These are phyloP conservation scores for Coemansia sp. DNA, from an alignment of 192 early-diverging fungal genomes.

Conservation along the genomic window DNA sequence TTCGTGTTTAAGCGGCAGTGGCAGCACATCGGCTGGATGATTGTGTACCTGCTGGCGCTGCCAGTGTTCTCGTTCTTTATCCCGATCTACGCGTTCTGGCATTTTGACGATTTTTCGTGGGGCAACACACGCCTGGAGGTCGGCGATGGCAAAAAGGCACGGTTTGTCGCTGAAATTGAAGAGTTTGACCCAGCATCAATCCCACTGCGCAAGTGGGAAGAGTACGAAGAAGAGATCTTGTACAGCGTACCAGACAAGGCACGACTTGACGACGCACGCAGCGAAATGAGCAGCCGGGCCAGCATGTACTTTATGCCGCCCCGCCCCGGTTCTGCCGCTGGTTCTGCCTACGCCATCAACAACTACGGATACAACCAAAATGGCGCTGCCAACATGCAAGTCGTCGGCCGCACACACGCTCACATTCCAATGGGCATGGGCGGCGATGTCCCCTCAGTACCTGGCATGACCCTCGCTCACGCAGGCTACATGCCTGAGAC, in stretches of 20 bases:
- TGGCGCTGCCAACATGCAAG: slow-evolving; percentile 46
- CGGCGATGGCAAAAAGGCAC: slow-evolving; percentile 75
- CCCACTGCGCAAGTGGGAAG: slow-evolving; percentile 81
- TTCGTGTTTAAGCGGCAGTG: slow-evolving; percentile 90
- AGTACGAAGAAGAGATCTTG: slow-evolving; percentile 73
- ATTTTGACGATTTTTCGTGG: slow-evolving; percentile 99
- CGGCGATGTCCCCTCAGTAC: slow-evolving; percentile 31
- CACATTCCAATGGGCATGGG: slow-evolving; percentile 36
- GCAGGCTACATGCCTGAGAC: slow-evolving; percentile 23
- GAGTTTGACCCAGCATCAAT: slow-evolving; percentile 78
- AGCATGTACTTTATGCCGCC: slow-evolving; percentile 57
- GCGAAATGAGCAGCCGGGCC: slow-evolving; percentile 58
- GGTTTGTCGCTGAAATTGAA: slow-evolving; percentile 65
- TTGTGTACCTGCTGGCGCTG: slow-evolving; percentile 91
- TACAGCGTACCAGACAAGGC: slow-evolving; percentile 32
- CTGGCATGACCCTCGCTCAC: slow-evolving; percentile 24
- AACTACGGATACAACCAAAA: slow-evolving; percentile 51
- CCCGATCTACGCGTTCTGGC: slow-evolving; percentile 97
- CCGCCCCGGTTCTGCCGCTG: slow-evolving; percentile 51
- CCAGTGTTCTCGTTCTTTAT: slow-evolving; percentile 91
- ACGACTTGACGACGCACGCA: slow-evolving; percentile 48
- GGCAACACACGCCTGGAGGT: slow-evolving; percentile 95
- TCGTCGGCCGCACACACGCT: slow-evolving; percentile 11
- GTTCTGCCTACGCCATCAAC: slow-evolving; percentile 44
- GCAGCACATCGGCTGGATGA: slow-evolving; percentile 98